Evolutionary conservation across 2,329 filamentous ascomycete genomes (phyloP).

Genomic region (Verticillium longisporum): DNA sequence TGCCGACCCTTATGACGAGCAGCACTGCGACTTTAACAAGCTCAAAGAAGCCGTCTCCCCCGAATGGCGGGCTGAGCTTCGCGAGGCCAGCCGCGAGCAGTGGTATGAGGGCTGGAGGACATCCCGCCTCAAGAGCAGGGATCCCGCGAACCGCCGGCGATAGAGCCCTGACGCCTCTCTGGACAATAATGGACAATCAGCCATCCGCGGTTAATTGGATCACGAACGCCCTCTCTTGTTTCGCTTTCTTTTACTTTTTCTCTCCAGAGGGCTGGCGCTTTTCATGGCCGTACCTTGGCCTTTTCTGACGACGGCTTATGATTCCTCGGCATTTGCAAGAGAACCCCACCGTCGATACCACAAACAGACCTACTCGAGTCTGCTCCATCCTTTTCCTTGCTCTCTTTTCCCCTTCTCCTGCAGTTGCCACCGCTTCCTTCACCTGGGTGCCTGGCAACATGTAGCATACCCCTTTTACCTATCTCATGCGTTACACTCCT

Average conservation of each 20-base stretch:
- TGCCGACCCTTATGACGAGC: constrained; percentile 82
- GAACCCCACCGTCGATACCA: neutral
- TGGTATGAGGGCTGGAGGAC: constrained; percentile 98
- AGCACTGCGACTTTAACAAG: constrained; percentile 89
- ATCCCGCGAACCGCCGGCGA: constrained; percentile 29
- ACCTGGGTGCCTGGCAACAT: constrained; percentile 22
- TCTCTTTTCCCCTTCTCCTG: neutral
- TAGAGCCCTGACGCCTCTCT: constrained; percentile 13
- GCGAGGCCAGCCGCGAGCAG: constrained; percentile 81
- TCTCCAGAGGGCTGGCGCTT: neutral
- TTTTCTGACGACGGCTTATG: neutral
- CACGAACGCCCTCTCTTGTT: constrained; percentile 10
- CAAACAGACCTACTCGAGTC: neutral
- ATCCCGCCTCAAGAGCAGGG: constrained; percentile 52
- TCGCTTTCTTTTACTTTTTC: constrained; percentile 8
- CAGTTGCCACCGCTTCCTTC: neutral
- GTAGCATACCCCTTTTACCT: constrained; percentile 25
- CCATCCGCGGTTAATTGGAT: neutral
- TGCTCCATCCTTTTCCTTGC: constrained; percentile 4
- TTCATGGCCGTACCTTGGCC: neutral
- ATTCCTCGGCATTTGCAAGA: neutral
- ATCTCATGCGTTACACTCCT: constrained; percentile 3
- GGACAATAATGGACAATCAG: neutral
- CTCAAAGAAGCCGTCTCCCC: constrained; percentile 88
- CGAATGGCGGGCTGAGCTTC: constrained; percentile 87